Evolutionary conservation across 495 filamentous ascomycete genomes (phyloP), one percentile per base, ranked within the genome.

Genomic region (Penicillium malachiteum): DNA sequence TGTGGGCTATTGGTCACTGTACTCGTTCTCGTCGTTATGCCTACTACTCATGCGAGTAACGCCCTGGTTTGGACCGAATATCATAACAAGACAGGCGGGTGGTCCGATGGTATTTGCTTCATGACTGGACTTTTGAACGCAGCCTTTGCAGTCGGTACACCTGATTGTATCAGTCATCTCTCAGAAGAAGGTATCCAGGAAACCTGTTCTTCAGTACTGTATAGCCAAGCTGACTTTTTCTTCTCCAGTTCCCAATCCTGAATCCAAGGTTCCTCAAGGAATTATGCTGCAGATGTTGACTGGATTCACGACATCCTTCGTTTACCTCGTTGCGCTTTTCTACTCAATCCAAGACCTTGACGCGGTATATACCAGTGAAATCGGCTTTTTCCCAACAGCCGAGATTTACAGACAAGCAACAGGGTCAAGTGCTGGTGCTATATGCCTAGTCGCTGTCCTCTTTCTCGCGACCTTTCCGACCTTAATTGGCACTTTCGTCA

Each of bases 401-500:
- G 80, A 78, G 46, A 87, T 92, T 54, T 93, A 93, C 69, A 72
- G 66, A 16, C 89, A 92, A 75, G 85, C 89, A 1, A 92, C 89
- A 1, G 78, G 78, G 6, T 77, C 76, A 53, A 65, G 68, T 7
- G 80, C 76, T 6, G 87, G 80, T 11, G 69, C 78, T 0, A 75
- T 86, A 5, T 87, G 86, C 10, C 80, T 92, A 0, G 76, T 93
- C 5, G 63, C 66, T 1, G 66, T 68, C 0, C 56, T 68, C 0
- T 83, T 85, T 59, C 66, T 87, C 12, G 79, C 82, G 2, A 82
- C 81, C 9, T 66, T 86, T 50, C 77, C 84, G 45, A 81, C 81
- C 34, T 69, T 76, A 17, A 74, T 89, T 48, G 88, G 87, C 26
- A 84, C 80, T 5, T 81, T 84, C 33, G 69, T 89, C 41, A 91